Percentiles rank a stretch among this genome's conserved stretches.
Conservation (phyloP, 108 stramenopile species). For the Discostella pseudostelligera region DNA sequence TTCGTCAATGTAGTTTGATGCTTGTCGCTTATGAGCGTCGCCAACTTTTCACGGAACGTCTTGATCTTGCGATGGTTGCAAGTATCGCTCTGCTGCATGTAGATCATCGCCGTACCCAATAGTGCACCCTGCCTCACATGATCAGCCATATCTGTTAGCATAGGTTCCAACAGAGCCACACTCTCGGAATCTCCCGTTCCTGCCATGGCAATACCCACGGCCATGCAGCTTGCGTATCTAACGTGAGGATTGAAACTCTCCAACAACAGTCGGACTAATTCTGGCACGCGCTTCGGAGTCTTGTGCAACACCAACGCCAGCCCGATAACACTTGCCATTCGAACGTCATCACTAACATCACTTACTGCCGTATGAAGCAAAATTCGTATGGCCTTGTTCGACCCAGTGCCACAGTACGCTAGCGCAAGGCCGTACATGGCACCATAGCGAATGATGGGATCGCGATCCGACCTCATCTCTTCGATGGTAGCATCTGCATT, state of each 20-base stretch:
- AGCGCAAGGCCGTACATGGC: constrained; percentile 96
- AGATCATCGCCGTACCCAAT: constrained; percentile 95
- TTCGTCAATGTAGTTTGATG: constrained; percentile 95
- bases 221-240: constrained; percentile 98
- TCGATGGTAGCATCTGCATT: constrained; percentile 94
- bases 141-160: constrained; percentile 97
- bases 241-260: constrained; percentile 99
- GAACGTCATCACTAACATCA: constrained; percentile 97
- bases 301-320: constrained; percentile 97
- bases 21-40: constrained; percentile 80
- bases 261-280: constrained; percentile 90
- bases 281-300: constrained; percentile 92
- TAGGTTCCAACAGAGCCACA: constrained; percentile 95
- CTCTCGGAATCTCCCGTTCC: constrained; percentile 93
- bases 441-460: constrained; percentile 97
- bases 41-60: constrained; percentile 86
- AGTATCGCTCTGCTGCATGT: constrained; percentile 95
- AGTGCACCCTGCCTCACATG: constrained; percentile 98
- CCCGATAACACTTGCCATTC: constrained; percentile 97
- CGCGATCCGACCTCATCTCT: constrained; percentile 92
- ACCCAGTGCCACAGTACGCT: constrained; percentile 96
- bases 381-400: constrained; percentile 94
- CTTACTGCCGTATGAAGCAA: constrained; percentile 97
- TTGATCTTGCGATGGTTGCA: constrained; percentile 78
- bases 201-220: constrained; percentile 98